Evolutionary conservation across 768 basidiomycete species (phyloP).

Genomic region (Macrolepiota dolichaula): DNA sequence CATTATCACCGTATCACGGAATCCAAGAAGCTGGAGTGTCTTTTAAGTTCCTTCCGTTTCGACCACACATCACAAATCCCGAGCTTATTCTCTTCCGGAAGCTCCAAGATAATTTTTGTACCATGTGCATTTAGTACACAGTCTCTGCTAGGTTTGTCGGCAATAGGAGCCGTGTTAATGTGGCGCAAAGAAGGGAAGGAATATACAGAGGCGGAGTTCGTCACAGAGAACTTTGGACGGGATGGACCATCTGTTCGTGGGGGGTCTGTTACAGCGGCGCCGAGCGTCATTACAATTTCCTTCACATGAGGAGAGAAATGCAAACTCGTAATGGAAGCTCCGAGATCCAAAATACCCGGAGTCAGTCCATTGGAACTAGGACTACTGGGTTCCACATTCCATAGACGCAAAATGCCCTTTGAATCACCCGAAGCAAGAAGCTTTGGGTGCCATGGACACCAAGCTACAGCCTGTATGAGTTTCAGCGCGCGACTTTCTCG

Average conservation of each 20-base stretch:
- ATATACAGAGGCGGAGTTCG: slow-evolving; percentile 45
- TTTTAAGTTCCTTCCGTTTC: slow-evolving; percentile 28
- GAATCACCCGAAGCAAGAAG: slow-evolving; percentile 76
- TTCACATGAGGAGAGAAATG: slow-evolving; percentile 79
- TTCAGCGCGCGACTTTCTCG: neutral
- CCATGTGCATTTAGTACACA: slow-evolving; percentile 38
- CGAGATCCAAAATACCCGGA: slow-evolving; percentile 43
- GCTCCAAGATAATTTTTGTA: slow-evolving; percentile 23
- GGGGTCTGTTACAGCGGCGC: slow-evolving; percentile 17
- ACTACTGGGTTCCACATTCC: slow-evolving; percentile 45
- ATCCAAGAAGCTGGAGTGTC: slow-evolving; percentile 27
- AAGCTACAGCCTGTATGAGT: slow-evolving; percentile 66
- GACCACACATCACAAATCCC: slow-evolving; percentile 27
- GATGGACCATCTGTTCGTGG: slow-evolving; percentile 10
- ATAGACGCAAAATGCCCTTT: slow-evolving; percentile 50
- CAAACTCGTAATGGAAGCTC: slow-evolving; percentile 64
- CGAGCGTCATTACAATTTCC: slow-evolving; percentile 84
- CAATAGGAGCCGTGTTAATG: slow-evolving; percentile 37
- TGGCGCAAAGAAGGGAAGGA: slow-evolving; percentile 60
- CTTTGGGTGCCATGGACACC: slow-evolving; percentile 86
- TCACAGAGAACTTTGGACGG: slow-evolving; percentile 18
- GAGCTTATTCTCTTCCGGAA: slow-evolving; percentile 24
- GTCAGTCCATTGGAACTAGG: slow-evolving; percentile 31
- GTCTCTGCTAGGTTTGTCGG: slow-evolving; percentile 54
- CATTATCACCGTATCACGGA: slow-evolving; percentile 21